Conservation (phyloP, 179 eudicot genomes). For the Gypsophila paniculata region DNA sequence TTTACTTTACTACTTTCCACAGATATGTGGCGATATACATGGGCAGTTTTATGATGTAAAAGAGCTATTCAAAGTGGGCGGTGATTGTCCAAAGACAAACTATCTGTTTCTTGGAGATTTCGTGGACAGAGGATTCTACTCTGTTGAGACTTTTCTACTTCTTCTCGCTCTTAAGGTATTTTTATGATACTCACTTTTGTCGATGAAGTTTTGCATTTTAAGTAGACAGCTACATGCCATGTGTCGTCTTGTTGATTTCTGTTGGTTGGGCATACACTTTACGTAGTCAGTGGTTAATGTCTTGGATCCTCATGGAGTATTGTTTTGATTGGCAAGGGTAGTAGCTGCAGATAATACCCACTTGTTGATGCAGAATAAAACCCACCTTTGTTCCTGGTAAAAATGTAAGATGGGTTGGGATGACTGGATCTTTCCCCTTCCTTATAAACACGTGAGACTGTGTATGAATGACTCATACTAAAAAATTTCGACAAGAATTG, state of each 20-base stretch:
- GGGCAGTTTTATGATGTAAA: constrained; percentile 97
- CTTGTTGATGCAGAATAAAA: neutral
- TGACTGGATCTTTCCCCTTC: neutral
- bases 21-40: constrained; percentile 98
- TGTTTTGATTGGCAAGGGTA: constrained; percentile 6
- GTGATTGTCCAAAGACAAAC: constrained; percentile 96
- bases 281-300: neutral
- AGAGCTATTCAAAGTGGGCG: constrained; percentile 92
- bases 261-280: neutral
- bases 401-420: neutral
- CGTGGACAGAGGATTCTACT: constrained; percentile 91
- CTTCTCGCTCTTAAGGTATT: constrained; percentile 87
- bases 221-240: constrained; percentile 10
- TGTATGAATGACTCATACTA: no score
- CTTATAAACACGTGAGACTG: no score
- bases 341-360: constrained; percentile 13
- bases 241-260: neutral
- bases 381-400: neutral
- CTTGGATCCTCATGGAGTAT: constrained; percentile 8
- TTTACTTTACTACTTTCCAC: constrained; percentile 13
- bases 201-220: neutral
- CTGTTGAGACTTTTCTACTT: constrained; percentile 92
- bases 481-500: no score
- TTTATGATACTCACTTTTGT: neutral
- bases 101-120: constrained; percentile 96